Evolutionary conservation across 2,329 filamentous ascomycete genomes (phyloP).

Genomic region (Beauveria caledonica): DNA sequence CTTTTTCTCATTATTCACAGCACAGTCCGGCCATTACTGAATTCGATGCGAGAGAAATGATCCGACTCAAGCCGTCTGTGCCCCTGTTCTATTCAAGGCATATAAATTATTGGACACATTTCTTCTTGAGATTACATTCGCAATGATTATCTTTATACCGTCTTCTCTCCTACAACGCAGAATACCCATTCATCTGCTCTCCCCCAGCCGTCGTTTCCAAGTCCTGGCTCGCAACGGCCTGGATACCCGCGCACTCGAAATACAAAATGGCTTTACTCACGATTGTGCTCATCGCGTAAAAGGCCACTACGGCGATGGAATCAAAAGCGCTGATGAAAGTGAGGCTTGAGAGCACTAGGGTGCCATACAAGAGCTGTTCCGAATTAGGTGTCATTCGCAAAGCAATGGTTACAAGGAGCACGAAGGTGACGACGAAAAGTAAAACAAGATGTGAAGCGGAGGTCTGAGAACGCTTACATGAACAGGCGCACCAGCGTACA

Average conservation of each 20-base stretch:
- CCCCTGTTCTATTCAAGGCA: no score
- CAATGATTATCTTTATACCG: not conserved
- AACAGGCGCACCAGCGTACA: not conserved
- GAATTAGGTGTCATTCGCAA: not conserved
- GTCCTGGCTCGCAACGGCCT: not conserved
- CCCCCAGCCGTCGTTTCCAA: not conserved
- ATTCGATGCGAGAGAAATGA: not conserved
- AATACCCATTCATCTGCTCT: not conserved
- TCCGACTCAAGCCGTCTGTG: not conserved
- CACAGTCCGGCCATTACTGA: not conserved
- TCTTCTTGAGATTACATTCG: no score
- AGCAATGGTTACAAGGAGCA: no score
- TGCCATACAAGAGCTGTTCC: not conserved
- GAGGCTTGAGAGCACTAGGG: constrained; percentile 4
- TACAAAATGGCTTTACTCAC: not conserved
- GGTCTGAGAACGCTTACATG: not conserved
- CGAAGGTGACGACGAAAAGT: no score
- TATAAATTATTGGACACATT: no score
- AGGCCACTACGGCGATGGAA: not conserved
- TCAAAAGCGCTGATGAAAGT: constrained; percentile 8
- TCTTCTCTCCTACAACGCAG: not conserved
- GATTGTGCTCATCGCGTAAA: not conserved
- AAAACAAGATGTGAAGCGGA: not conserved
- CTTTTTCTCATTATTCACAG: not conserved
- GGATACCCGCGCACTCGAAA: constrained; percentile 1